These are phyloP conservation scores for Penicillium sp. DNA, from an alignment of 2,329 filamentous ascomycete species.

Conservation along the genomic window DNA sequence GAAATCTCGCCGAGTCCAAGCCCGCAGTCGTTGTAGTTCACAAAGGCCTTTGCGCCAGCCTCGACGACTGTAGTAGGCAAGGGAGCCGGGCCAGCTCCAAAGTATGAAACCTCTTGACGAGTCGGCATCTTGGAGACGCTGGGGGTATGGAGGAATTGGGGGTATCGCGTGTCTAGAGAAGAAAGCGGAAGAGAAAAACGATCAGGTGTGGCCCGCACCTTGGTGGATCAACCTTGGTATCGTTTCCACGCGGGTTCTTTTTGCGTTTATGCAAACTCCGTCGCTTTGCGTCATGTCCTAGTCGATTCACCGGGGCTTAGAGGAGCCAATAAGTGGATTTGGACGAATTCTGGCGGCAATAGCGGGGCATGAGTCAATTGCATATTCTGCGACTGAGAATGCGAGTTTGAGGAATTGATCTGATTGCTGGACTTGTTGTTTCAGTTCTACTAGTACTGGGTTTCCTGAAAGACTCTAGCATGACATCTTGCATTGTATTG, in stretches of 20 bases:
- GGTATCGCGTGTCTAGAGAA: constrained; percentile 5
- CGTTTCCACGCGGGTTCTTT: constrained; percentile 1
- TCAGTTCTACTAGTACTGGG: no score
- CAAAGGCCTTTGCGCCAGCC: constrained; percentile 65
- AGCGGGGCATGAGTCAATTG: constrained; percentile 17
- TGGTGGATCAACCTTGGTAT: constrained; percentile 21
- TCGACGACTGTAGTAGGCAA: constrained; percentile 78
- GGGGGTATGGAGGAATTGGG: neutral
- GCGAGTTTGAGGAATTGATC: no score
- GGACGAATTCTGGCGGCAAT: constrained; percentile 8
- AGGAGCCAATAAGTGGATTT: constrained; percentile 2
- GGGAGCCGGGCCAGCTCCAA: constrained; percentile 83
- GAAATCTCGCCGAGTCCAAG: constrained; percentile 85
- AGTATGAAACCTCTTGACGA: constrained; percentile 72
- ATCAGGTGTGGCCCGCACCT: constrained; percentile 16
- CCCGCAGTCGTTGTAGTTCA: constrained; percentile 76
- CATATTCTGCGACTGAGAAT: no score
- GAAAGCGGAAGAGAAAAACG: constrained; percentile 13
- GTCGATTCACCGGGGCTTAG: constrained; percentile 7
- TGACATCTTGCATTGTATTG: no score
- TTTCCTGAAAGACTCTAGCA: no score
- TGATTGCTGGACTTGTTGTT: no score
- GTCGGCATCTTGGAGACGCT: constrained; percentile 51
- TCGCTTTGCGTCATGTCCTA: neutral
- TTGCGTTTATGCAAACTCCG: neutral